These are phyloP conservation scores for Malus asiatica DNA, from an alignment of 306 rosid genomes.

Conservation along the genomic window DNA sequence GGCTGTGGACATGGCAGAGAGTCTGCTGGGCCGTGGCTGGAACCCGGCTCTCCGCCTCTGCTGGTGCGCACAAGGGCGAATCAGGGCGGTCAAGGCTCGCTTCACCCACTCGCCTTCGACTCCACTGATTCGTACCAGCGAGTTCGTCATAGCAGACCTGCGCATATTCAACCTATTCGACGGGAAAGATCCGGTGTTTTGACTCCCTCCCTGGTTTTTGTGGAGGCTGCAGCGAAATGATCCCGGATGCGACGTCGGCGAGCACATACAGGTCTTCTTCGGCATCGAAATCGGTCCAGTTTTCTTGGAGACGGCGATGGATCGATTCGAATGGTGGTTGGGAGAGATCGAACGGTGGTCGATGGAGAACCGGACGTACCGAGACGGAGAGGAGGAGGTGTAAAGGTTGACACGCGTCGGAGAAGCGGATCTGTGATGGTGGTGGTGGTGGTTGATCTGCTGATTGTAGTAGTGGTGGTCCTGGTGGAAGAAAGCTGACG, in stretches of 20 bases:
- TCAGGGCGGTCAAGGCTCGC: conserved; percentile 71
- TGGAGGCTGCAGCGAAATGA: conserved; percentile 92
- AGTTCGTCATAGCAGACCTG: conserved; percentile 94
- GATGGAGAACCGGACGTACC: conserved; percentile 66
- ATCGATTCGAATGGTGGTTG: conserved; percentile 59
- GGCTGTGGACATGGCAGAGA: conserved; percentile 53
- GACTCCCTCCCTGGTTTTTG: conserved; percentile 29
- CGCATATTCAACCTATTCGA: conserved; percentile 69
- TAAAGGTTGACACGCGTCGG: conserved; percentile 85
- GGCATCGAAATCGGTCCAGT: conserved; percentile 43
- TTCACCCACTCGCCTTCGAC: conserved; percentile 97
- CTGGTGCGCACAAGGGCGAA: conserved; percentile 90
- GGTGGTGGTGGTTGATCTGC: conserved; percentile 8
- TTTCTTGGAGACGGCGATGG: conserved; percentile 55
- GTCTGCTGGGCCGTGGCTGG: conserved; percentile 72
- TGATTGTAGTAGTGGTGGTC: conserved; percentile 17
- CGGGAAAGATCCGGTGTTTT: conserved; percentile 34
- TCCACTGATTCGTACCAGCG: conserved; percentile 80
- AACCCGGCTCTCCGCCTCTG: conserved; percentile 61
- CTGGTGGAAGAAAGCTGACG: conserved; percentile 39
- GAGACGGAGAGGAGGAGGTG: conserved; percentile 26
- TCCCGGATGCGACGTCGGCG: conserved; percentile 87
- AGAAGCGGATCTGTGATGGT: conserved; percentile 57
- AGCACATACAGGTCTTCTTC: conserved; percentile 82
- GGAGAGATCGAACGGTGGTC: conserved; percentile 76